Evolutionary conservation across 176 grass and related monocot species (phyloP).

Genomic region (Areca catechu): DNA sequence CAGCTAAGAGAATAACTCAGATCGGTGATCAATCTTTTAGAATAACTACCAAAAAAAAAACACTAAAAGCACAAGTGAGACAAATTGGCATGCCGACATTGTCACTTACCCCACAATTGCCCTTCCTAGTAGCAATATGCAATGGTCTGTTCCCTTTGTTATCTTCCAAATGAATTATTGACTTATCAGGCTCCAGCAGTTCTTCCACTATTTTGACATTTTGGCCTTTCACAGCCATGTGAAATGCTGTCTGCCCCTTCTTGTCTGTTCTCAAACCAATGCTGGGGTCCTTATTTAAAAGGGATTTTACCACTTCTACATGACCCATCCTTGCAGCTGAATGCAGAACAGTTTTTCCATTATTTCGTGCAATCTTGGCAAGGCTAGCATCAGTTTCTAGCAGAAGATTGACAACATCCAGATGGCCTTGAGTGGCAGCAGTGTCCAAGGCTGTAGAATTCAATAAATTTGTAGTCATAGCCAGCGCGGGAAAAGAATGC

Average conservation of each 20-base stretch:
- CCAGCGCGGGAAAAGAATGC: conserved; percentile 59
- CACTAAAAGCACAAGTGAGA: too few species aligned
- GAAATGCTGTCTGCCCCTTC: conserved; percentile 87
- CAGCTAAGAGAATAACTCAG: too few species aligned
- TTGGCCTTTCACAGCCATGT: conserved; percentile 95
- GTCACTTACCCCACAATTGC: conserved; percentile 47
- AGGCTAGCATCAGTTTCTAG: conserved; percentile 82
- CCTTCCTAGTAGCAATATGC: conserved; percentile 88
- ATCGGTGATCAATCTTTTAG: too few species aligned
- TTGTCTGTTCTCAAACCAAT: conserved; percentile 85
- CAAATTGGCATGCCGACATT: not conserved
- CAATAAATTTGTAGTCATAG: conserved; percentile 86
- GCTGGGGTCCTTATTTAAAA: conserved; percentile 76
- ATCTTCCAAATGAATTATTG: conserved; percentile 70
- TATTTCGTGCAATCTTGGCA: conserved; percentile 75
- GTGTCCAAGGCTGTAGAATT: conserved; percentile 95
- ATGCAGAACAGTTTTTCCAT: conserved; percentile 84
- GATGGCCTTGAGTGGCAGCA: conserved; percentile 76
- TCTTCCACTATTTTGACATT: conserved; percentile 69
- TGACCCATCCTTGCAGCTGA: conserved; percentile 96
- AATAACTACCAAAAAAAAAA: too few species aligned
- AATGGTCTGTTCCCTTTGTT: conserved; percentile 77
- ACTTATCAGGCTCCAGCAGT: conserved; percentile 62
- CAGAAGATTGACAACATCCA: conserved; percentile 78
- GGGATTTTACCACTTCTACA: conserved; percentile 62